Conservation (phyloP, 2,329 filamentous ascomycete genomes). For the Claviceps humidiphila region DNA sequence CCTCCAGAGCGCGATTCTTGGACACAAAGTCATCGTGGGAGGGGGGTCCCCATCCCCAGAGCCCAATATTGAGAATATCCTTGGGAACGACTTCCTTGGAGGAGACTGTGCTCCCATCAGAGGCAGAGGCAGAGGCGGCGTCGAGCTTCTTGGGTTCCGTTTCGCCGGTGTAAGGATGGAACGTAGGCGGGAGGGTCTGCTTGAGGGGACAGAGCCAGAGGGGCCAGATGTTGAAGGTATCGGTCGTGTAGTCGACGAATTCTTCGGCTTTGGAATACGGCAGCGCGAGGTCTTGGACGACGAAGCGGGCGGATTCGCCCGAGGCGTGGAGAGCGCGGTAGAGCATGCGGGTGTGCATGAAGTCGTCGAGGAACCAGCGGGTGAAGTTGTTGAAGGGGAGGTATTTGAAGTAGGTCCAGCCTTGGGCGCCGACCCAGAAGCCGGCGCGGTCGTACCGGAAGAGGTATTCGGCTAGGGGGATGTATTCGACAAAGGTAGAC, state of each 20-base stretch:
- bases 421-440: slow-evolving; percentile 58
- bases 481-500: slow-evolving; percentile 31
- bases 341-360: slow-evolving; percentile 60
- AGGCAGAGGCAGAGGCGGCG: neutral
- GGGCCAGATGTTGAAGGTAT: slow-evolving; percentile 41
- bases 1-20: slow-evolving; percentile 59
- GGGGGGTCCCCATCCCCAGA: slow-evolving; percentile 66
- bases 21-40: slow-evolving; percentile 45
- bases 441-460: slow-evolving; percentile 65
- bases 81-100: slow-evolving; percentile 7
- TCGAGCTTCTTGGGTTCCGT: slow-evolving; percentile 9
- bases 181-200: slow-evolving; percentile 34
- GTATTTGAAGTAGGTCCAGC: slow-evolving; percentile 52
- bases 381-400: slow-evolving; percentile 53
- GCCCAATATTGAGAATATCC: slow-evolving; percentile 48
- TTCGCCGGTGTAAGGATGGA: slow-evolving; percentile 38
- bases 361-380: slow-evolving; percentile 58
- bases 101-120: neutral
- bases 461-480: slow-evolving; percentile 59
- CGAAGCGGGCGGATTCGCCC: slow-evolving; percentile 49
- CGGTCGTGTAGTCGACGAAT: slow-evolving; percentile 43
- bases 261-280: slow-evolving; percentile 37
- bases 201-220: slow-evolving; percentile 46
- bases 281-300: slow-evolving; percentile 55
- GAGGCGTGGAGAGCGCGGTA: slow-evolving; percentile 59